Evolutionary conservation across 1,139 yeast species (phyloP), one percentile per base, ranked within the genome.

Genomic region (Candida sanyaensis): DNA sequence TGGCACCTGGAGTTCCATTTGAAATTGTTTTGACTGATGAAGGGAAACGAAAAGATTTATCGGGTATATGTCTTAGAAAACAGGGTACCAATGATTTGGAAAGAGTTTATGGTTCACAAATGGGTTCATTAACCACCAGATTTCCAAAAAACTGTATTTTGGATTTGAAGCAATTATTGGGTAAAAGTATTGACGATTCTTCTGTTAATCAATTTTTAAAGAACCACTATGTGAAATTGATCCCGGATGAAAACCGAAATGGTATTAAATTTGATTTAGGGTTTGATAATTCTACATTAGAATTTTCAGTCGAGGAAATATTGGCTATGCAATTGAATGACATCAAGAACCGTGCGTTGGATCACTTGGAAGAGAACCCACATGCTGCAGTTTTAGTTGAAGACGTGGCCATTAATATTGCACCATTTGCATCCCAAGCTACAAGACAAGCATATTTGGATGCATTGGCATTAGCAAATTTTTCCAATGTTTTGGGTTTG

Each of bases 21-120:
- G 99, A 93, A 60, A 79, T 93, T 43, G 86, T 93, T 10, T 71
- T 93, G 51, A 89, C 97, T 4, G 86, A 89, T 37, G 98, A 93
- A 61, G 88, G 97, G 6, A 90, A 91, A 65, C 78, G 99, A 50
- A 93, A 93, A 64, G 98, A 93, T 59, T 73, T 84, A 10, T 79
- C 92, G 2, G 97, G 96, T 0, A 59, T 93, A 28, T 84, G 88
- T 1, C 76, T 92, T 52, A 80, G 87, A 54, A 58, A 71, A 10
- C 55, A 62, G 8, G 72, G 70, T 2, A 56, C 58, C 5, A 69
- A 33, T 68, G 86, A 78, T 33, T 56, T 86, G 23, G 95, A 87
- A 60, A 77, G 98, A 54, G 71, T 82, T 1, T 92, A 86, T 62
- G 98, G 98, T 4, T 80, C 90, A 1, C 81, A 85, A 21, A 89